Evolutionary conservation across 768 basidiomycete genomes (phyloP).

Genomic region (Xerocomellus intermedius): DNA sequence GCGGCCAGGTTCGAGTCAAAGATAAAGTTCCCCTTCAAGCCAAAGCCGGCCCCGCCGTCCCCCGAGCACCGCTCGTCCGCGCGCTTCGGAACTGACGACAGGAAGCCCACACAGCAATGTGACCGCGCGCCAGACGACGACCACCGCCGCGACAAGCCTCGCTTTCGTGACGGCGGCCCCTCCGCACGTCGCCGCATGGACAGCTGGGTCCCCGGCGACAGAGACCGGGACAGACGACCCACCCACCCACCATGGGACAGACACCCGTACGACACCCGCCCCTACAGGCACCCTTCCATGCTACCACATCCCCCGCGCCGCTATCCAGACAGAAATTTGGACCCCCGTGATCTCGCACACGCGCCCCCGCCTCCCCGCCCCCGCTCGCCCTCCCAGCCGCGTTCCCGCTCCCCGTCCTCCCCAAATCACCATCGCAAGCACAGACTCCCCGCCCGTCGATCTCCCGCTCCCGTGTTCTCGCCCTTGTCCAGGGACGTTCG

Average conservation of each 20-base stretch:
- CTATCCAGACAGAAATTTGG: slow-evolving; percentile 21
- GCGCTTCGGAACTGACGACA: slow-evolving; percentile 29
- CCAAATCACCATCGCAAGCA: slow-evolving; percentile 34
- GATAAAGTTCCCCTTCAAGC: slow-evolving; percentile 78
- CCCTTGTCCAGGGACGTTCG: slow-evolving; percentile 38
- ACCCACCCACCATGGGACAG: slow-evolving; percentile 21
- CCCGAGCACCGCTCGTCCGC: slow-evolving; percentile 33
- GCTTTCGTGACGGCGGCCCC: slow-evolving; percentile 19
- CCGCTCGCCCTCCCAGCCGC: slow-evolving; percentile 35
- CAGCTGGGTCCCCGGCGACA: slow-evolving; percentile 24
- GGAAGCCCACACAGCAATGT: slow-evolving; percentile 29
- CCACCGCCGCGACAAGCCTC: slow-evolving; percentile 32
- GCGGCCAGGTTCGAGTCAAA: slow-evolving; percentile 40
- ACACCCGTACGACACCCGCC: slow-evolving; percentile 17
- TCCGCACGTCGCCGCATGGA: slow-evolving; percentile 22
- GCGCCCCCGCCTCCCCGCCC: slow-evolving; percentile 22
- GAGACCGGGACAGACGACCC: slow-evolving; percentile 30
- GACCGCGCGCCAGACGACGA: slow-evolving; percentile 49
- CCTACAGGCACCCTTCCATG: slow-evolving; percentile 15
- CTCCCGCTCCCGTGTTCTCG: slow-evolving; percentile 37
- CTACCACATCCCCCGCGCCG: slow-evolving; percentile 20
- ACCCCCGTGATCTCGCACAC: slow-evolving; percentile 22
- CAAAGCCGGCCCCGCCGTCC: slow-evolving; percentile 20
- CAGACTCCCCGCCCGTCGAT: slow-evolving; percentile 37
- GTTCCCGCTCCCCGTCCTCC: slow-evolving; percentile 38